Evolutionary conservation across 768 basidiomycete genomes (phyloP).

Genomic region (Phlegmacium glaucopus): DNA sequence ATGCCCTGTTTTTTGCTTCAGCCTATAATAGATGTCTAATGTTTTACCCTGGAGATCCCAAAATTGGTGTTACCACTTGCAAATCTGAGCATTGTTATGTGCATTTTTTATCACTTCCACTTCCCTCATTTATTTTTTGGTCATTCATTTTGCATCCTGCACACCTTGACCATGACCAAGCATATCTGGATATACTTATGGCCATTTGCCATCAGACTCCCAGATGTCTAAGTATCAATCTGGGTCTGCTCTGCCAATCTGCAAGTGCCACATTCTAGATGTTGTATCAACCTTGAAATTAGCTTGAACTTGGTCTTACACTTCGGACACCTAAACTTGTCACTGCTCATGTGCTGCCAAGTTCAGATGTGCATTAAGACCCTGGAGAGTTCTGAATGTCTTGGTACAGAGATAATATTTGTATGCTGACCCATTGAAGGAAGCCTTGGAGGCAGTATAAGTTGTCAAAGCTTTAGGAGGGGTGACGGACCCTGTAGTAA

Average conservation of each 20-base stretch:
- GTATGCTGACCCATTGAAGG: constrained; percentile 38
- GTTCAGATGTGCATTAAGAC: constrained; percentile 34
- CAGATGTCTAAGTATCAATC: constrained; percentile 25
- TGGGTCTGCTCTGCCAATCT: constrained; percentile 28
- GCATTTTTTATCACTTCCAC: too few species aligned
- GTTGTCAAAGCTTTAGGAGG: constrained; percentile 9
- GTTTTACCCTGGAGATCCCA: not conserved
- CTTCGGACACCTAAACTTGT: constrained; percentile 40
- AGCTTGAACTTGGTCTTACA: constrained; percentile 33
- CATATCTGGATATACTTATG: too few species aligned
- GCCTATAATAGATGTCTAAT: too few species aligned
- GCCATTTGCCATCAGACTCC: too few species aligned
- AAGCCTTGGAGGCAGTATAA: constrained; percentile 29
- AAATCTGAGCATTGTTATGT: too few species aligned
- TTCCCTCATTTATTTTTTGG: too few species aligned
- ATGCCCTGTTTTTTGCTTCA: too few species aligned
- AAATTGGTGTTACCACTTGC: too few species aligned
- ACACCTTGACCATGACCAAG: too few species aligned
- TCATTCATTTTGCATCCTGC: too few species aligned
- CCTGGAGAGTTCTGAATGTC: constrained; percentile 24
- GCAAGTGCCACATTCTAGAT: constrained; percentile 40
- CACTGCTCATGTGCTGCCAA: constrained; percentile 36
- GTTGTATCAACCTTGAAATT: constrained; percentile 40
- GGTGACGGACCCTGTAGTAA: constrained; percentile 18
- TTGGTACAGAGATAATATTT: constrained; percentile 39